Evolutionary conservation across 1,284 basidiomycete genomes (phyloP).

Genomic region (Austroboletus rostrupii): DNA sequence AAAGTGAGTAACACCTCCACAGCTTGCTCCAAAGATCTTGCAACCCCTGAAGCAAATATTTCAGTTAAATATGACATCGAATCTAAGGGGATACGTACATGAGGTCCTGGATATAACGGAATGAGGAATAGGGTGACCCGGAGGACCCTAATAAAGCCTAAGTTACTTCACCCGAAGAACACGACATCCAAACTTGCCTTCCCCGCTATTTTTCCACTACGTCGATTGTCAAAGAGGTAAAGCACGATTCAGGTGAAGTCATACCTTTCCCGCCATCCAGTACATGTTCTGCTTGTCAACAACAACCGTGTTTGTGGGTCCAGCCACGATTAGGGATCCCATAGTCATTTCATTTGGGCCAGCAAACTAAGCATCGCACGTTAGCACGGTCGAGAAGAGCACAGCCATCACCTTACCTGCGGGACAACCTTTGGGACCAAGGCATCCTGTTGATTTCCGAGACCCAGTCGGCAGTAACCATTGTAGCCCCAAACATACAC

Average conservation of each 20-base stretch:
- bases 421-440: constrained; percentile 75
- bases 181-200: constrained; percentile 47
- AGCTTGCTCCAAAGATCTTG: constrained; percentile 62
- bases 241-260: constrained; percentile 13
- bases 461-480: constrained; percentile 75
- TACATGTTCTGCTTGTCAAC: constrained; percentile 82
- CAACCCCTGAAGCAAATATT: constrained; percentile 51
- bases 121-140: constrained; percentile 78
- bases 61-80: neutral
- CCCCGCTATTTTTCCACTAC: constrained; percentile 90
- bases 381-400: neutral
- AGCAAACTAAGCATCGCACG: constrained; percentile 52
- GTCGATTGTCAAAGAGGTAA: constrained; percentile 7
- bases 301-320: constrained; percentile 80
- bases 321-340: constrained; percentile 69
- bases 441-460: constrained; percentile 82
- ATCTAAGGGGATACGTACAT: constrained; percentile 43
- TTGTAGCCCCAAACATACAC: constrained; percentile 89
- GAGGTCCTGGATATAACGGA: constrained; percentile 79
- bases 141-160: constrained; percentile 52
- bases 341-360: constrained; percentile 63
- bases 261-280: constrained; percentile 79
- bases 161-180: constrained; percentile 1
- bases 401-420: constrained; percentile 40
- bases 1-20: constrained; percentile 91